Evolutionary conservation across 805 yeast species (phyloP).

Genomic region (Cyberlindnera sargentensis): DNA sequence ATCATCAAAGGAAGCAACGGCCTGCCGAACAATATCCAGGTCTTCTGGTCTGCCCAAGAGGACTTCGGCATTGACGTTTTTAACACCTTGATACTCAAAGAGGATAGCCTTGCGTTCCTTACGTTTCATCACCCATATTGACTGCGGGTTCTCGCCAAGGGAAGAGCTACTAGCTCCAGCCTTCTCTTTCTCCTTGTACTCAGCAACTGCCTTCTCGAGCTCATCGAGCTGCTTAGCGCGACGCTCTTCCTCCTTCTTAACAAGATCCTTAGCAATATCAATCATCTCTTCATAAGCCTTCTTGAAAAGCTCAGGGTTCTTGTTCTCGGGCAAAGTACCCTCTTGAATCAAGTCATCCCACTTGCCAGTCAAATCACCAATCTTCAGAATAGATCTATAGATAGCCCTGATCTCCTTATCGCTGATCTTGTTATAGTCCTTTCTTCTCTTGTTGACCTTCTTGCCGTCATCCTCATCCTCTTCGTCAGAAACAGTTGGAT

Average conservation of each 20-base stretch:
- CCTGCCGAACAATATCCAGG: constrained; percentile 54
- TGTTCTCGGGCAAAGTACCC: constrained; percentile 79
- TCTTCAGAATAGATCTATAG: constrained; percentile 72
- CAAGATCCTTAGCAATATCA: constrained; percentile 50
- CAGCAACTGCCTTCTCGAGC: constrained; percentile 52
- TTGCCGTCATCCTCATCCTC: constrained; percentile 33
- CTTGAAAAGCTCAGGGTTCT: constrained; percentile 72
- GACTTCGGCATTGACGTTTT: constrained; percentile 85
- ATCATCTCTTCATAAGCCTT: constrained; percentile 71
- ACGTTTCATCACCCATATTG: constrained; percentile 55
- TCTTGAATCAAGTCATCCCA: constrained; percentile 88
- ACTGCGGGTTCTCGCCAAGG: constrained; percentile 34
- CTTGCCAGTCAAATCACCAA: constrained; percentile 68
- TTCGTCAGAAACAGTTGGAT: constrained; percentile 35
- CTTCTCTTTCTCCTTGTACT: constrained; percentile 41
- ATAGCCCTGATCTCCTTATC: constrained; percentile 85
- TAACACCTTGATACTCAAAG: constrained; percentile 83
- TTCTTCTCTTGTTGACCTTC: constrained; percentile 26
- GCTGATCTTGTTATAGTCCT: constrained; percentile 48
- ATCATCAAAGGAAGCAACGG: constrained; percentile 50
- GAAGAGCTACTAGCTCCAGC: constrained; percentile 26
- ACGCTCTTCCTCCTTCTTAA: constrained; percentile 58
- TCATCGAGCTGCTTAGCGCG: constrained; percentile 48
- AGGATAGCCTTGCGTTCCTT: constrained; percentile 86
- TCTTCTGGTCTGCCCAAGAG: constrained; percentile 81